Base-by-base conservation (phyloP, 495 filamentous ascomycete species). In the Penicillium roqueforti region DNA sequence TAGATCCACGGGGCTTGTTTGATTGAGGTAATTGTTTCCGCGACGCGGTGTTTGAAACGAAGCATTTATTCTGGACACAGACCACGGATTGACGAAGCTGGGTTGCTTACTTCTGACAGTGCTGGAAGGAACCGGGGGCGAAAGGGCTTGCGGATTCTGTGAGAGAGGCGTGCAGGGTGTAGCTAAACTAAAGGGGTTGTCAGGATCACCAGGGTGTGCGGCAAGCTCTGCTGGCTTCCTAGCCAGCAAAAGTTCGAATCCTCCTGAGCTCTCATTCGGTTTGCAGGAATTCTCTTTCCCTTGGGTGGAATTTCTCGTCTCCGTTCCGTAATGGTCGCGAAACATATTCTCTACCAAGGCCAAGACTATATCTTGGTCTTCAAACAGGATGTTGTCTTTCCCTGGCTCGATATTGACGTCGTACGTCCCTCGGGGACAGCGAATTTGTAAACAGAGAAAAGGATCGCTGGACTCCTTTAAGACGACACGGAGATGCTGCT, bases 331-430 rank as follows among this genome's bases (percentile, higher is more conserved):
- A 9, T 78, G 59, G 16, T 68, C 62, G 8, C 58, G 59, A 10
- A 92, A 82, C 3, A 89, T 63, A 0, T 60, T 59, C 42, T 86
- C 80, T 3, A 85, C 75, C 4, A 78, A 54, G 3, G 66, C 59
- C 3, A 87, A 22, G 4, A 95, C 50, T 3, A 57, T 3, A 0
- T 81, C 64, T 26, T 83, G 74, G 39, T 93, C 73, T 25, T 78
- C 73, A 62, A 98, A 96, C 0, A 96, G 49, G 2, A 97, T 81
- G 66, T 96, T 86, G 56, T 97, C 87, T 65, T 98, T 98, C 0
- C 86, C 81, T 0, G 92, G 91, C 61, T 97, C 91, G 47, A 97
- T 77, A 60, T 96, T 97, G 3, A 82, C 78, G 72, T 97, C 92
- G 56, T 98, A 97, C 44, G 77, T 86, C 13, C 80, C 82, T 4